phyloP scores from a whole-genome alignment of 2,329 filamentous ascomycete species.

The Dactylellina leptospora region DNA sequence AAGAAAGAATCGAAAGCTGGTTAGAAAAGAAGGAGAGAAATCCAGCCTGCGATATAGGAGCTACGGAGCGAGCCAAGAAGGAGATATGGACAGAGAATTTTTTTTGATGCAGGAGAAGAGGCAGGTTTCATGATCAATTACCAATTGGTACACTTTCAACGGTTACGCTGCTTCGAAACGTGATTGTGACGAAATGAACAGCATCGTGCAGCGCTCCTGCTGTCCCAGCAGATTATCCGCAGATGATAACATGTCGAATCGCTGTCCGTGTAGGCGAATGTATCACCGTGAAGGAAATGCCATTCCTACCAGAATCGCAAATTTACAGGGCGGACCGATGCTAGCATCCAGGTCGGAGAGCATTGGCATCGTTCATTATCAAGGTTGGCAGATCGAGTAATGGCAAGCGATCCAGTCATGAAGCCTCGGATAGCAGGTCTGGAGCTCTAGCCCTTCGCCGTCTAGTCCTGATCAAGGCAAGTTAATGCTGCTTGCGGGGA shows the following conservation, averaged over 20 bases:
- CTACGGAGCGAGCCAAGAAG: slow-evolving; percentile 34
- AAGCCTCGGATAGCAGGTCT: slow-evolving; percentile 13
- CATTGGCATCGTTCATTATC: slow-evolving; percentile 50
- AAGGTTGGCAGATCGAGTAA: slow-evolving; percentile 26
- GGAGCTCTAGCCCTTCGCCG: slow-evolving; percentile 24
- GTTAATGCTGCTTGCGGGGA: slow-evolving; percentile 32
- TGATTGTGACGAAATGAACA: slow-evolving; percentile 52
- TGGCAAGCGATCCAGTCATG: slow-evolving; percentile 38
- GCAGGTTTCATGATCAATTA: slow-evolving; percentile 40
- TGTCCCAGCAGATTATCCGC: background rate
- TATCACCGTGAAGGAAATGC: background rate
- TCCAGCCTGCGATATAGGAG: slow-evolving; percentile 31
- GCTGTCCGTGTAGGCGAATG: background rate
- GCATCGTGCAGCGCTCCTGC: slow-evolving; percentile 26
- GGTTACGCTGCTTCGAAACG: slow-evolving; percentile 41
- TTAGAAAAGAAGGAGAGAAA: slow-evolving; percentile 29
- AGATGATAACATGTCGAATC: background rate
- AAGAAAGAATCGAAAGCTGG: slow-evolving; percentile 24
- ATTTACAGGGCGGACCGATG: slow-evolving; percentile 39
- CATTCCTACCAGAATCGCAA: slow-evolving; percentile 35
- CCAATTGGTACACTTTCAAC: slow-evolving; percentile 23
- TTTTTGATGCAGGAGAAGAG: slow-evolving; percentile 40
- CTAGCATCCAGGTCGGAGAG: slow-evolving; percentile 6
- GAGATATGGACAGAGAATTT: slow-evolving; percentile 35
- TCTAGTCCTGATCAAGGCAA: slow-evolving; percentile 32